phyloP scores from a whole-genome alignment of 768 basidiomycete genomes.

The Erythrobasidium yunnanense region DNA sequence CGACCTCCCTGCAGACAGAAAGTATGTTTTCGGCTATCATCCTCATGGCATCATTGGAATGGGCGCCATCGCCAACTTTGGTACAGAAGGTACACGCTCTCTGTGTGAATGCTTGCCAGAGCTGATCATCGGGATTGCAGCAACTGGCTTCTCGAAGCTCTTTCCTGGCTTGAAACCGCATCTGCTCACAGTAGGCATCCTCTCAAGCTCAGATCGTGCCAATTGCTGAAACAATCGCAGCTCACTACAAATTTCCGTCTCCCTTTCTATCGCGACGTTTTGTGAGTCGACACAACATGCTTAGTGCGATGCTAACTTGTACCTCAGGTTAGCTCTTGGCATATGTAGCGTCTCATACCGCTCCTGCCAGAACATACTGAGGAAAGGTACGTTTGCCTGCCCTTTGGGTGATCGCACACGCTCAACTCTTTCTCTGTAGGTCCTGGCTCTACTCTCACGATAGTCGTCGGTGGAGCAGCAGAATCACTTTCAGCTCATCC shows the following conservation, averaged over 20 bases:
- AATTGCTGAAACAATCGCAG: conserved; percentile 74
- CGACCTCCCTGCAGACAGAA: conserved; percentile 77
- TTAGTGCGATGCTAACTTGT: neutral
- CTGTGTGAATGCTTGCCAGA: neutral
- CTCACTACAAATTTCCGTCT: conserved; percentile 69
- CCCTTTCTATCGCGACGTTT: conserved; percentile 84
- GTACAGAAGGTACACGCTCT: conserved; percentile 57
- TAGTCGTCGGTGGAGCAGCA: conserved; percentile 91
- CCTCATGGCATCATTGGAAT: conserved; percentile 99
- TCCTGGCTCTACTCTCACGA: conserved; percentile 59
- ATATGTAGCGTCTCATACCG: conserved; percentile 84
- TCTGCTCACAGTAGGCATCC: conserved; percentile 57
- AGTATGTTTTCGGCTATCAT: conserved; percentile 93
- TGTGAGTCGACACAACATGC: conserved; percentile 39
- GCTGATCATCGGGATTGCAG: conserved; percentile 43
- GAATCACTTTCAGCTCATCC: conserved; percentile 89
- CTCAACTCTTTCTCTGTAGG: conserved; percentile 38
- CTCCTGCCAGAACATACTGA: conserved; percentile 79
- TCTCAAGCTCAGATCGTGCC: conserved; percentile 78
- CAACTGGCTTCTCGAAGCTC: conserved; percentile 74
- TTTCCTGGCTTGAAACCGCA: conserved; percentile 90
- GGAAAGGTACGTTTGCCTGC: conserved; percentile 44
- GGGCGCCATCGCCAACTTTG: conserved; percentile 85
- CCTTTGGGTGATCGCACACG: neutral
- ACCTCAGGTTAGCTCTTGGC: conserved; percentile 56